A percentile compares a stretch with the other conserved stretches of the same genome.
phyloP scores from a whole-genome alignment of 1,284 basidiomycete species.

The Rhodotorula sp. region DNA sequence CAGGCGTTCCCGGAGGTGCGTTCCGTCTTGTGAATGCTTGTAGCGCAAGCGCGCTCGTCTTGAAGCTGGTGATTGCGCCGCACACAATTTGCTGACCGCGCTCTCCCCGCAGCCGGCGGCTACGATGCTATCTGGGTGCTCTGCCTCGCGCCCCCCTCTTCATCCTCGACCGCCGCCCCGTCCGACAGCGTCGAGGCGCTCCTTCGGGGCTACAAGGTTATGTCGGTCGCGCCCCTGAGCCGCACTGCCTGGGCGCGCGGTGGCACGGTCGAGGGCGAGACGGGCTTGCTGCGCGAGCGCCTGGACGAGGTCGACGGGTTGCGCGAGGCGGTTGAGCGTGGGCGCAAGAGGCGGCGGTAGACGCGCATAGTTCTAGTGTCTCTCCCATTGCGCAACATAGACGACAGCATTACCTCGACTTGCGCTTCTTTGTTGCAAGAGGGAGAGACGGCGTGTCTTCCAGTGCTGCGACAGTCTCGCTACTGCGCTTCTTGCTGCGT shows the following conservation, averaged over 20 bases:
- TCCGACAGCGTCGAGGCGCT: slow-evolving; percentile 21
- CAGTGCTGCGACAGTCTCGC: neutral
- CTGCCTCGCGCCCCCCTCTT: slow-evolving; percentile 64
- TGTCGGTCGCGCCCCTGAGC: slow-evolving; percentile 73
- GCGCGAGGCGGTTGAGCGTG: slow-evolving; percentile 18
- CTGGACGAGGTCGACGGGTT: slow-evolving; percentile 26
- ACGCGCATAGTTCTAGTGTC: neutral
- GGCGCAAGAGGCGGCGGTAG: neutral
- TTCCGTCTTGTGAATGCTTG: slow-evolving; percentile 1
- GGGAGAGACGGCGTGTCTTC: neutral
- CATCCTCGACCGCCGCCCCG: neutral
- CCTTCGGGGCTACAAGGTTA: slow-evolving; percentile 18
- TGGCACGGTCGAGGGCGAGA: slow-evolving; percentile 48
- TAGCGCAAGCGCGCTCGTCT: neutral
- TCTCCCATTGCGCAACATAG: no score
- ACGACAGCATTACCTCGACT: neutral
- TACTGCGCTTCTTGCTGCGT: slow-evolving; percentile 2
- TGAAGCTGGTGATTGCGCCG: no score
- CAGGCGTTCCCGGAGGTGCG: slow-evolving; percentile 92
- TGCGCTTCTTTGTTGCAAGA: neutral
- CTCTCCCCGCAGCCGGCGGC: slow-evolving; percentile 72
- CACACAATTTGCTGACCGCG: no score
- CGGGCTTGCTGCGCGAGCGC: slow-evolving; percentile 18
- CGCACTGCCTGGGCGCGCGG: slow-evolving; percentile 71
- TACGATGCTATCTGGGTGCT: slow-evolving; percentile 96